Percentiles rank a stretch among this genome's conserved stretches.
Evolutionary conservation across 2,329 filamentous ascomycete species (phyloP).

Genomic region (Phaeosphaeria sp.): DNA sequence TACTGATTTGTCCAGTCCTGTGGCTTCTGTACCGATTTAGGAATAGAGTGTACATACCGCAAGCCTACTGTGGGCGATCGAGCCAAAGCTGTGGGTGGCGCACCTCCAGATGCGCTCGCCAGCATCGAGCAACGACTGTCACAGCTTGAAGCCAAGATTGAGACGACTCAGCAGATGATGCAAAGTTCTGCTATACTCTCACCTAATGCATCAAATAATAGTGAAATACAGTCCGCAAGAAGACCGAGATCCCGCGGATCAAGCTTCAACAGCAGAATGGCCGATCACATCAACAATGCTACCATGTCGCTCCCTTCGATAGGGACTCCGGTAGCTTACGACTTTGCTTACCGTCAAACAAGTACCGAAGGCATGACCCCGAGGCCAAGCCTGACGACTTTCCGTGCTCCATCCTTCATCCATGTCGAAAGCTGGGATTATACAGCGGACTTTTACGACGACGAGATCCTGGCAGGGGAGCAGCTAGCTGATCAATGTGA

Average conservation of each 20-base stretch:
- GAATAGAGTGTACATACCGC: conserved; percentile 37
- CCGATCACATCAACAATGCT: conserved; percentile 18
- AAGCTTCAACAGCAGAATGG: conserved; percentile 21
- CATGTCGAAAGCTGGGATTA: conserved; percentile 38
- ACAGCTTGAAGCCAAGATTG: conserved; percentile 30
- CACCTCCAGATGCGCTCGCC: conserved; percentile 24
- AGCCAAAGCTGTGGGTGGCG: conserved; percentile 14
- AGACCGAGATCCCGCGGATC: conserved; percentile 19
- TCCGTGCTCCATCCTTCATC: conserved; percentile 29
- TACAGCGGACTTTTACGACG: conserved; percentile 36
- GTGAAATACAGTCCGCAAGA: conserved; percentile 14
- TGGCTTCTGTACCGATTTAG: conserved; percentile 36
- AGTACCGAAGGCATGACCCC: conserved; percentile 31
- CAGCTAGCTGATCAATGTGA: conserved; percentile 32
- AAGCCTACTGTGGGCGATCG: conserved; percentile 31
- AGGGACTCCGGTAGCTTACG: conserved; percentile 21
- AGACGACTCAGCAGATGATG: conserved; percentile 23
- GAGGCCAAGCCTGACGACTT: conserved; percentile 31
- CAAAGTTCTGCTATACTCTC: conserved; percentile 23
- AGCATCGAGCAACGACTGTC: conserved; percentile 32
- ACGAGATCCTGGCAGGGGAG: conserved; percentile 33
- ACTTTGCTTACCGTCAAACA: conserved; percentile 37
- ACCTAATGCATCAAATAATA: conserved; percentile 21
- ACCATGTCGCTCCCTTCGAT: conserved; percentile 17
- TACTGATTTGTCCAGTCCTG: conserved; percentile 17